Evolutionary conservation across 441 rosid genomes (phyloP), one percentile per base, ranked within the genome.

Genomic region (Erysimum cheiri): DNA sequence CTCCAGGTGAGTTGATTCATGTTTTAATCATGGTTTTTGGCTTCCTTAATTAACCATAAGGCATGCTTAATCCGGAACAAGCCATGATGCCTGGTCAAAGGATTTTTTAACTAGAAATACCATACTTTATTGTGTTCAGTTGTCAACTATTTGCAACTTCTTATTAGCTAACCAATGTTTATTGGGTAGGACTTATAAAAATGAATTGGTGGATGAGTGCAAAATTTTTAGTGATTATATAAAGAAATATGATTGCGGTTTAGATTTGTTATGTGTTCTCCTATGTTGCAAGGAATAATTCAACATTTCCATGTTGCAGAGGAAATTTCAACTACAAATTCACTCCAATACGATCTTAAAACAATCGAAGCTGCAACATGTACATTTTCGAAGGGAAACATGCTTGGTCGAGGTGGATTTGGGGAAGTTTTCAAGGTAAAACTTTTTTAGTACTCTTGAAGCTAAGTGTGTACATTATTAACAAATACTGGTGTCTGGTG

Each of bases 351-450:
- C 35, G 73, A 73, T 43, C 3, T 82, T 0, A 67, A 33, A 46
- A 63, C 76, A 0, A 52, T 82, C 15, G 24, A 62, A 8, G 67
- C 10, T 12, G 82, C 80, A 46, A 82, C 85, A 15, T 55, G 77
- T 49, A 50, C 74, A n/a, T 82, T 82, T 64, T 82, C 83, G 0
- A 32, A 55, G 35, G 49, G 67, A 0, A 82, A 82, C 26, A 72
- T 47, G 60, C 83, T 82, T 2, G 81, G 85, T 3, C 14, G 37
- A 74, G 83, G 85, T 12, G 85, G 85, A 60, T 82, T 80, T 72
- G 85, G 85, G 22, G 73, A 73, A 22, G 83, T 80, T 44, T 82
- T 64, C 55, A 79, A 74, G 83, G 81, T 79, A 14, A n/a, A 39
- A 3, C 6, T 2, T 3, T 60, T 0, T 5, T 44, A 36, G 35